These are phyloP conservation scores for Arbutus unedo DNA, from an alignment of 148 eudicot genomes.

Conservation along the genomic window DNA sequence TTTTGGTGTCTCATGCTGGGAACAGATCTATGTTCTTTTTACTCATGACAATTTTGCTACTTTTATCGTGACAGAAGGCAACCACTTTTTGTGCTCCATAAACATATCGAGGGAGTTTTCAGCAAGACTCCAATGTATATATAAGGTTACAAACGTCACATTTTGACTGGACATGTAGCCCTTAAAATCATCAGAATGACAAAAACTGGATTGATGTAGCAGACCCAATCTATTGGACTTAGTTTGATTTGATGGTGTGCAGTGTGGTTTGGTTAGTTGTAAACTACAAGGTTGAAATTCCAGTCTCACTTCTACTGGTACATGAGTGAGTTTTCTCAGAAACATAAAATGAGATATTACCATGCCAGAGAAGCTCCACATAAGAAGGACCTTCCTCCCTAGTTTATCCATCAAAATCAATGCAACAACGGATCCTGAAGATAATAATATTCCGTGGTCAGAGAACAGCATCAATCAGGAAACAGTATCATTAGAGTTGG, in stretches of 20 bases:
- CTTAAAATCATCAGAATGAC: not conserved
- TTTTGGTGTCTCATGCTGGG: not conserved
- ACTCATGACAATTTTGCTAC: not conserved
- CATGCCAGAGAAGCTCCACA: conserved; percentile 95
- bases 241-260: not conserved
- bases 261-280: not conserved
- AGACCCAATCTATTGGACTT: not conserved
- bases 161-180: not conserved
- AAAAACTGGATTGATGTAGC: not conserved
- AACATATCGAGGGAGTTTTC: not conserved
- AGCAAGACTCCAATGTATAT: conserved; percentile 3
- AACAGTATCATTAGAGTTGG: not conserved
- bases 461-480: not conserved
- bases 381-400: conserved; percentile 81
- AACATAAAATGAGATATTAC: conserved; percentile 30
- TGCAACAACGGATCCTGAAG: conserved; percentile 75
- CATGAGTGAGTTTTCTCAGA: not conserved
- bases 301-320: not conserved
- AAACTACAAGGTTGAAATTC: not conserved
- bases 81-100: not conserved
- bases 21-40: not conserved
- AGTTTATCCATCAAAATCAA: conserved; percentile 87
- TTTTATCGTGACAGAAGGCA: not conserved
- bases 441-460: not conserved
- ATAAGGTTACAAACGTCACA: not conserved